Percentiles rank a stretch among this genome's conserved stretches.
Evolutionary conservation across 75 land plant species (phyloP).

Genomic region (Sequoiadendron giganteum): DNA sequence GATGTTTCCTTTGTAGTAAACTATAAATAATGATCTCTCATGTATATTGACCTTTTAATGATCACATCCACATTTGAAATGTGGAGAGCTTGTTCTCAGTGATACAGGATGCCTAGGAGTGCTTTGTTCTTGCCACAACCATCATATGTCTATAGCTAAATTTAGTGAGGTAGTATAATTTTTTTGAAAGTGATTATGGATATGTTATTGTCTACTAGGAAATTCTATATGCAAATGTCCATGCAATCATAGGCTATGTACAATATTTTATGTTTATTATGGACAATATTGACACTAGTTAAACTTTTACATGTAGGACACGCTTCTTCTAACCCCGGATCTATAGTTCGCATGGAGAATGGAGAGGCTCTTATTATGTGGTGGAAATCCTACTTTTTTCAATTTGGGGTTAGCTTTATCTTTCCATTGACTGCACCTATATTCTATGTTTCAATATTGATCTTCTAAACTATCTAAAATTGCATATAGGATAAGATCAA

Average conservation of each 20-base stretch:
- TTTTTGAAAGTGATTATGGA: neutral
- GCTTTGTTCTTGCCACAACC: slow-evolving; percentile 63
- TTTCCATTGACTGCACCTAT: neutral
- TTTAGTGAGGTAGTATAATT: slow-evolving; percentile 63
- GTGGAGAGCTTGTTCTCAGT: slow-evolving; percentile 68
- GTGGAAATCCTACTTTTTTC: slow-evolving; percentile 51
- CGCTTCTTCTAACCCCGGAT: slow-evolving; percentile 55
- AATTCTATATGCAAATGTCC: neutral
- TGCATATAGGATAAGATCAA: neutral
- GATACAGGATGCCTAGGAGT: slow-evolving; percentile 68
- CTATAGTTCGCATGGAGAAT: slow-evolving; percentile 61
- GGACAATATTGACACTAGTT: neutral
- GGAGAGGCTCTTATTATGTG: slow-evolving; percentile 73
- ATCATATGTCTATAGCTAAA: slow-evolving; percentile 64
- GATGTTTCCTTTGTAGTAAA: slow-evolving; percentile 1
- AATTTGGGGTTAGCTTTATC: slow-evolving; percentile 56
- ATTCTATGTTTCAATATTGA: neutral
- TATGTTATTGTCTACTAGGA: neutral
- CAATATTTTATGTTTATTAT: neutral
- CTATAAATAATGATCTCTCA: neutral
- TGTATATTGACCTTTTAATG: neutral
- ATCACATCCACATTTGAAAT: slow-evolving; percentile 34
- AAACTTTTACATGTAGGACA: slow-evolving; percentile 62
- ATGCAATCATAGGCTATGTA: neutral
- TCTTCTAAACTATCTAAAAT: neutral